These are phyloP conservation scores for Hylodesmum podocarpum DNA, from an alignment of 306 rosid species.

Conservation along the genomic window DNA sequence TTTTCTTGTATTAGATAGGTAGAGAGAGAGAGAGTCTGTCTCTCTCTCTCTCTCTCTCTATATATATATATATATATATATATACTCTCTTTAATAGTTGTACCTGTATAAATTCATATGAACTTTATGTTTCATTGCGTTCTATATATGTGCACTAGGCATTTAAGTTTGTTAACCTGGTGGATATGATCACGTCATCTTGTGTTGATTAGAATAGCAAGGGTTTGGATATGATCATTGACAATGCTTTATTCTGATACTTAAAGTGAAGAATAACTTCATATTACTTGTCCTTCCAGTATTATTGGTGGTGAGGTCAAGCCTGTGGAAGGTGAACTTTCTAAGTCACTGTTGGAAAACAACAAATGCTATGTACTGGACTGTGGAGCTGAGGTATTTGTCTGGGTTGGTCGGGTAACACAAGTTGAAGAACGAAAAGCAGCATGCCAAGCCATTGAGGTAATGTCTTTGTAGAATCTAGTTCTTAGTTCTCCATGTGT, in stretches of 20 bases:
- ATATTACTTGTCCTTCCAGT: slow-evolving; percentile 51
- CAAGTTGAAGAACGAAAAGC: slow-evolving; percentile 97
- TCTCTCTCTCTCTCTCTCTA: no score
- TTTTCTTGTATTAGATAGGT: no score
- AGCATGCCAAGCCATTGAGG: slow-evolving; percentile 85
- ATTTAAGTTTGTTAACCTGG: slow-evolving; percentile 9
- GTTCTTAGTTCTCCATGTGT: slow-evolving; percentile 17
- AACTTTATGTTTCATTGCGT: neutral
- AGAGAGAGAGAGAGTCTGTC: no score
- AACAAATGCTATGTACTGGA: slow-evolving; percentile 85
- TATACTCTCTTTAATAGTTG: neutral
- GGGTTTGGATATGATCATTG: neutral
- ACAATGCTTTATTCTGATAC: neutral
- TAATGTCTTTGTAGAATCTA: slow-evolving; percentile 33
- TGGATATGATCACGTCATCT: neutral
- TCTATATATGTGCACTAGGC: neutral
- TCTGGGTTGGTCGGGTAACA: slow-evolving; percentile 95
- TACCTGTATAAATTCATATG: neutral
- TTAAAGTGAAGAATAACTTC: slow-evolving; percentile 20
- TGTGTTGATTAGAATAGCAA: neutral
- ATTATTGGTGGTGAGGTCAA: slow-evolving; percentile 68
- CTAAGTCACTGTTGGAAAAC: slow-evolving; percentile 86
- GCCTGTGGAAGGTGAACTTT: slow-evolving; percentile 70
- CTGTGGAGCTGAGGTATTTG: slow-evolving; percentile 83
- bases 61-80: no score